phyloP scores from a whole-genome alignment of 345 rosid genomes.

The Sonneratia caseolaris region DNA sequence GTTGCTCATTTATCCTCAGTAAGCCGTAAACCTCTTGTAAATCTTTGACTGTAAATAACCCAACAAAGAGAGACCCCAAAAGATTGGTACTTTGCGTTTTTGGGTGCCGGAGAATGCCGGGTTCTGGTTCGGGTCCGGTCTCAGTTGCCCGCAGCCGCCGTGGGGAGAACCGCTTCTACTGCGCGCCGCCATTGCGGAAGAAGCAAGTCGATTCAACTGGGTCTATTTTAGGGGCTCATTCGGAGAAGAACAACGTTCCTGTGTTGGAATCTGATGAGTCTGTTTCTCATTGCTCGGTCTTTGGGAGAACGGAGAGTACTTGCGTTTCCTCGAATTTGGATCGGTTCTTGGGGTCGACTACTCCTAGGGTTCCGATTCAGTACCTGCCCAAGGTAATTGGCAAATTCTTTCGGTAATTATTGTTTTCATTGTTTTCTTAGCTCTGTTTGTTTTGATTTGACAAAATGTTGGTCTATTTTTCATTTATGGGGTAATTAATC shows the following conservation, averaged over 20 bases:
- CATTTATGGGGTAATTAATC: background rate
- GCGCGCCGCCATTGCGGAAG: conserved; percentile 32
- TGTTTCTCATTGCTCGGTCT: conserved; percentile 26
- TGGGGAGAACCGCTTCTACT: conserved; percentile 36
- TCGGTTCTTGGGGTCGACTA: conserved; percentile 79
- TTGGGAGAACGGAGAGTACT: conserved; percentile 18
- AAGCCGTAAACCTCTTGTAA: background rate
- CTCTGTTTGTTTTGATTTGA: background rate
- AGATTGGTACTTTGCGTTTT: background rate
- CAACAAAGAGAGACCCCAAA: background rate
- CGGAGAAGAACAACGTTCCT: conserved; percentile 18
- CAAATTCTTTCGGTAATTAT: background rate
- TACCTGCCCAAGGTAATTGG: conserved; percentile 47
- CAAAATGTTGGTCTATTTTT: background rate
- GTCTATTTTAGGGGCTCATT: background rate
- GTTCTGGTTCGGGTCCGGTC: conserved; percentile 26
- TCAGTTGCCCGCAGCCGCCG: conserved; percentile 22
- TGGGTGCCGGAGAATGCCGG: conserved; percentile 21
- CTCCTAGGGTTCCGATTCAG: conserved; percentile 61
- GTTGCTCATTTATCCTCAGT: background rate
- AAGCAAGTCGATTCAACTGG: conserved; percentile 10
- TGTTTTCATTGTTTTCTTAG: background rate
- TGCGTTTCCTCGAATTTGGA: conserved; percentile 57
- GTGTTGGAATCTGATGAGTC: conserved; percentile 25
- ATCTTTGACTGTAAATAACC: background rate